These are phyloP conservation scores for Paspalum notatum DNA, from an alignment of 176 grass and related monocot species.

Conservation along the genomic window DNA sequence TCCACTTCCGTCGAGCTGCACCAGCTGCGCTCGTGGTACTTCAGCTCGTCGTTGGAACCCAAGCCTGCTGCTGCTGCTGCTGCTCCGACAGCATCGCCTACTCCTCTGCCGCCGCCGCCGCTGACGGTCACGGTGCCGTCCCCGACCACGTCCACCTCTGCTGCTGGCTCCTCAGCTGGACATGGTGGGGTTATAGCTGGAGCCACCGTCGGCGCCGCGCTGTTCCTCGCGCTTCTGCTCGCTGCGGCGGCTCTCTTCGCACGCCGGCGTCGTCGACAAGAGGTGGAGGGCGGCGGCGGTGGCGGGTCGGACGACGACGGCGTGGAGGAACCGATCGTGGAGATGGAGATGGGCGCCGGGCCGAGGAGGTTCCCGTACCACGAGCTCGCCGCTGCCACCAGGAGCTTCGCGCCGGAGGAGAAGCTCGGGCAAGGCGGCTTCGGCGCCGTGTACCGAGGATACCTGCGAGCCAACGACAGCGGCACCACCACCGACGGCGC, in stretches of 20 bases:
- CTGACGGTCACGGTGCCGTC: too few species aligned
- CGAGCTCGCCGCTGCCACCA: constrained; percentile 38
- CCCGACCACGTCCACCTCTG: too few species aligned
- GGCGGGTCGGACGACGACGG: neutral
- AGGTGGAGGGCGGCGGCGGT: neutral
- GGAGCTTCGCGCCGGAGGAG: constrained; percentile 40
- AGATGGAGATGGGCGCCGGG: constrained; percentile 44
- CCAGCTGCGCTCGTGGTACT: constrained; percentile 40
- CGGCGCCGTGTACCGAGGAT: constrained; percentile 42
- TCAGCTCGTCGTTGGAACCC: constrained; percentile 33
- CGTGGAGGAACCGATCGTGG: neutral
- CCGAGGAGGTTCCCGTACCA: constrained; percentile 41
- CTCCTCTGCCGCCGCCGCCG: neutral
- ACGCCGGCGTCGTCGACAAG: neutral
- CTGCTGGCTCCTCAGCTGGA: neutral
- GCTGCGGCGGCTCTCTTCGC: neutral
- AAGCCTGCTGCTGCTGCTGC: neutral
- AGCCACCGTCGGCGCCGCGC: neutral
- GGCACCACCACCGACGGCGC: too few species aligned
- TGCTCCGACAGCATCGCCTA: neutral
- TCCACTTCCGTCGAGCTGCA: constrained; percentile 18
- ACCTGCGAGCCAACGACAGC: neutral
- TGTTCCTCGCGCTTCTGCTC: neutral
- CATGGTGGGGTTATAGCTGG: neutral
- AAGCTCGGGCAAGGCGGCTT: constrained; percentile 75